These are phyloP conservation scores for Alternaria rosae DNA, from an alignment of 2,329 filamentous ascomycete species.

Conservation along the genomic window DNA sequence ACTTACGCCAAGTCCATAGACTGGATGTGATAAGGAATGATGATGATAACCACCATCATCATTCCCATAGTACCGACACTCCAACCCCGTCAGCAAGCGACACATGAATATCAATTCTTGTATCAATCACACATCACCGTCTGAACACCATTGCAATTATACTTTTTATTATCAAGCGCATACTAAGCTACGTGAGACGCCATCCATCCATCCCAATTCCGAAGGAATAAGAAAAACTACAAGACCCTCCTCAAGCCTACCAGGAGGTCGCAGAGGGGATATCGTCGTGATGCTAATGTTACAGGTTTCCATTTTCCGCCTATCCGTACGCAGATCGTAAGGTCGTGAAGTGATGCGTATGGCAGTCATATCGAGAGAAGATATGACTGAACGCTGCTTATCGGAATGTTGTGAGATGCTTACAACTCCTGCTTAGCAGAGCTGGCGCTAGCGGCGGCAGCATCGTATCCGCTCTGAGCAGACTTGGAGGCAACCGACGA, in stretches of 20 bases:
- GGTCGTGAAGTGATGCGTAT: conserved; percentile 27
- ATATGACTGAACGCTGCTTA: conserved; percentile 21
- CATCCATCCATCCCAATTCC: conserved; percentile 16
- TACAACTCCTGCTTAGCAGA: conserved; percentile 57
- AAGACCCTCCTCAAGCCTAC: conserved; percentile 26
- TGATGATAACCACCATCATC: not conserved
- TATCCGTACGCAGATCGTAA: conserved; percentile 32
- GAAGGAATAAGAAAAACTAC: conserved; percentile 19
- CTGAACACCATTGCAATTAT: not conserved
- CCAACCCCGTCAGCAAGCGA: too few relatives aligned
- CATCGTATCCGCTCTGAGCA: conserved; percentile 41
- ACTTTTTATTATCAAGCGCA: conserved; percentile 27
- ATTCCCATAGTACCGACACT: too few relatives aligned
- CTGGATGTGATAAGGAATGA: not conserved
- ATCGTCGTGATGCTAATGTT: conserved; percentile 36
- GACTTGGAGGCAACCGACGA: conserved; percentile 45
- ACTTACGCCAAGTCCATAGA: accelerated
- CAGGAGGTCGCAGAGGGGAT: conserved; percentile 27
- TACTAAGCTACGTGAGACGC: conserved; percentile 31
- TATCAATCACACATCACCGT: accelerated
- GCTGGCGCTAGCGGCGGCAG: conserved; percentile 41
- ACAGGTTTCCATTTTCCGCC: conserved; percentile 28
- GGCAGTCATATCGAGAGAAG: conserved; percentile 9
- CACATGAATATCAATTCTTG: too few relatives aligned
- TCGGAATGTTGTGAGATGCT: conserved; percentile 14